Percentiles rank a stretch among this genome's conserved stretches.
Evolutionary conservation across 1,284 basidiomycete species (phyloP).

Genomic region (Fomitopsis betulina): DNA sequence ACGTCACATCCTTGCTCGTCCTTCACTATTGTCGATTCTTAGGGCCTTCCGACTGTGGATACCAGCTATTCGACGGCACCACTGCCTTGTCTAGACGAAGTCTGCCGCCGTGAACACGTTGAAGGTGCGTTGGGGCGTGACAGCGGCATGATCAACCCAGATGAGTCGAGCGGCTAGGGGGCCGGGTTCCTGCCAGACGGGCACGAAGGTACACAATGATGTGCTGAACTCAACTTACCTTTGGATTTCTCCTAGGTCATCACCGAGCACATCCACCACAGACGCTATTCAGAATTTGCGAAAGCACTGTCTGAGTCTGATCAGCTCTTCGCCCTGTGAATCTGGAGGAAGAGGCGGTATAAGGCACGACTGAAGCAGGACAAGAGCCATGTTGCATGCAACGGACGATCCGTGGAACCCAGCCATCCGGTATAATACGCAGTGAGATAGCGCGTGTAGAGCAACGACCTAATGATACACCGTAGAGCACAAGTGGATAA

Average conservation of each 20-base stretch:
- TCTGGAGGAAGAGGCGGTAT: conserved; percentile 46
- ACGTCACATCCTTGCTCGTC: too few relatives aligned
- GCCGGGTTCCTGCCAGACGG: conserved; percentile 56
- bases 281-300: conserved; percentile 78
- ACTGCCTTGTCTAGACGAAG: too few relatives aligned
- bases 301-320: conserved; percentile 64
- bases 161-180: conserved; percentile 57
- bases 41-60: too few relatives aligned
- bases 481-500: not conserved
- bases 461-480: not conserved
- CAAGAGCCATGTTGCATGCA: too few relatives aligned
- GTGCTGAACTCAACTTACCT: conserved; percentile 37
- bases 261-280: conserved; percentile 72
- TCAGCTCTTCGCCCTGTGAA: conserved; percentile 38
- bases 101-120: too few relatives aligned
- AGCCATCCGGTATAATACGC: too few relatives aligned
- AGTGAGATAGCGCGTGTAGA: not conserved
- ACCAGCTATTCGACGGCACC: too few relatives aligned
- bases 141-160: too few relatives aligned
- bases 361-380: conserved; percentile 5
- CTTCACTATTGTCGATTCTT: too few relatives aligned
- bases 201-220: not conserved
- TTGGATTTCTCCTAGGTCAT: conserved; percentile 73
- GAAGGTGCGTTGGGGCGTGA: too few relatives aligned
- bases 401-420: too few relatives aligned